Base-by-base conservation (phyloP, 495 filamentous ascomycete species). In the Chaetomium cochliodes region DNA sequence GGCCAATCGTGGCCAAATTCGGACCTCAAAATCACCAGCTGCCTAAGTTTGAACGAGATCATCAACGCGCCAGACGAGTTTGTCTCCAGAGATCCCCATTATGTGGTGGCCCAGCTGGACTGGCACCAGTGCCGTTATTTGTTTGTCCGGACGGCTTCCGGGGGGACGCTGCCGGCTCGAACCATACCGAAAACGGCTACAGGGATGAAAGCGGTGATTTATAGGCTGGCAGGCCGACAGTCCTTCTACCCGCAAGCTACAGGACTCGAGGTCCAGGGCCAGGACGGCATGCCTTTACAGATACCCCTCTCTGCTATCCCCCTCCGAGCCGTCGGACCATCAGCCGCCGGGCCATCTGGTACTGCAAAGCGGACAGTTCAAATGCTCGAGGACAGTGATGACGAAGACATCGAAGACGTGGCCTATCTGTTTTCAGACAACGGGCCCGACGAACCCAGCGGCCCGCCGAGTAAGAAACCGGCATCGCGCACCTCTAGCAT, bases 41-140 rank as follows among this genome's bases (percentile, higher is more conserved):
- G 89, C 5, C 75, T 98, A n/a, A 87, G 89, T 37, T 74, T 98
- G 58, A 93, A 93, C 71, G 93, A 98, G 69, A 88, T 98, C 58
- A 87, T 97, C 68, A 96, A 97, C 69, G 81, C 80, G 0, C 85
- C 91, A 0, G 37, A 77, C 0, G 68, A 89, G 56, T 96, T 90
- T 67, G 72, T 82, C 25, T 80, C 75, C 51, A 64, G 15, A 4
- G 64, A 1, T 0, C 89, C 88, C 0, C 84, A 87, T 72, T 86
- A 89, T 39, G 93, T 97, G 18, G 88, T 98, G 2, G 72, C 81
- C 5, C 81, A 91, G 41, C 77, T 89, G 16, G 89, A 96, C 66
- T 98, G 93, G 93, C 93, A 96, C 64, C 93, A 96, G 70, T 90
- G 90, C 25, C 82, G 93, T 63, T 98, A 96, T 74, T 80, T 98